Base-by-base conservation (phyloP, 78 protist species). In the Pigoraptor vietnamica region DNA sequence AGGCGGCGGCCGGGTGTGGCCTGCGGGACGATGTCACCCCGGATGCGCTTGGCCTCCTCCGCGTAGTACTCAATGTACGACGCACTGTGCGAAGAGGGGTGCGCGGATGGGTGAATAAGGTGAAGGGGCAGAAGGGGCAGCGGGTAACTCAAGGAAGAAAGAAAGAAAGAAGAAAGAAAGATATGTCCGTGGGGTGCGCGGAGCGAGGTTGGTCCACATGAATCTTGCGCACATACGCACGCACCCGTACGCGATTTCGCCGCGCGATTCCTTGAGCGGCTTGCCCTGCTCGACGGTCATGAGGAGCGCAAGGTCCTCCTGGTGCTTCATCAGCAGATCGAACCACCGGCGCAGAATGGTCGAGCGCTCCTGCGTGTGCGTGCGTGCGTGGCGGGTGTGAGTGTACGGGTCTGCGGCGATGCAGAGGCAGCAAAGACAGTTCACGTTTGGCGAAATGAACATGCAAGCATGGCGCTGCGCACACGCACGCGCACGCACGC, bases 261-360 rank as follows among this genome's bases (percentile, higher is more conserved):
- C 94, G 10, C 88, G 89, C 1, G 94, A 90, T 24, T 92, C 94
- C 25, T 67, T 37, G 34, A 93, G 34, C 32, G 95, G 90, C 90
- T 93, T 93, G 40, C 95, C 95, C 2, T 33, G 55, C 40, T 93
- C 95, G 33, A 10, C 19, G n/a, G 94, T 82, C 84, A 93, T 83
- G 40, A 93, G 1, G 34, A 0, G 40, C 0, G 94, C 94, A 1
- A 92, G 92, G 6, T 88, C 81, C 33, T 82, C 39, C 35, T 33
- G 29, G 67, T 87, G 19, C 9, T 2, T 39, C 39, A 67, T 23
- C 24, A 92, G 39, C 37, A 39, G 90, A 0, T 55, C 82, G 81
- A n/a, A 55, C 93, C 79, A 48, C 24, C 34, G 32, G n/a, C 84
- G 79, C 39, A 90, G 40, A 1, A 90, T 37, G 1, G 0, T 19